Evolutionary conservation across 2,329 filamentous ascomycete genomes (phyloP).

Genomic region (Fusarium nisikadoi): DNA sequence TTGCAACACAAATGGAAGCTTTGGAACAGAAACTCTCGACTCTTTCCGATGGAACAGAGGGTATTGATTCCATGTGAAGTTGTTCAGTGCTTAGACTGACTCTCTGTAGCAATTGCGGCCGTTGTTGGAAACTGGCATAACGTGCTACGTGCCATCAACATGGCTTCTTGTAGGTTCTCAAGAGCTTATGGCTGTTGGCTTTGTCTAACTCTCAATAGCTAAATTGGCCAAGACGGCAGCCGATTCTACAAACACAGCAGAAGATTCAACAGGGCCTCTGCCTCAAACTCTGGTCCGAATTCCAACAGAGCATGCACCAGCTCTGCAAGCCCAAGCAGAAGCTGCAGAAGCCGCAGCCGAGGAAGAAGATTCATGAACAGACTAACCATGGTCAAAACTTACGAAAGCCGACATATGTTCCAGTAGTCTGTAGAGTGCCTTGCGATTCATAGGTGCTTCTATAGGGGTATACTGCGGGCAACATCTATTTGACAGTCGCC

Average conservation of each 20-base stretch:
- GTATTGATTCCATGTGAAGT: conserved; percentile 52
- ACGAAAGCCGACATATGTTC: not conserved
- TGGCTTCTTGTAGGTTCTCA: conserved; percentile 77
- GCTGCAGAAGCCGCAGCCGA: conserved; percentile 57
- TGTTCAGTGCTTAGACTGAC: conserved; percentile 29
- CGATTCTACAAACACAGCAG: conserved; percentile 50
- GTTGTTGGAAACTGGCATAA: conserved; percentile 91
- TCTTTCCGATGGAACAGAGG: conserved; percentile 83
- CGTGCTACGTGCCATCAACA: conserved; percentile 83
- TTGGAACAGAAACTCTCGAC: conserved; percentile 82
- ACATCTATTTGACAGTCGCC: not conserved
- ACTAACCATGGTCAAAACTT: not conserved
- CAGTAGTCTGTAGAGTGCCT: not conserved
- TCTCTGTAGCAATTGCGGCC: conserved; percentile 76
- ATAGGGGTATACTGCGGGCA: not conserved
- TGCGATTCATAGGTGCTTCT: not conserved
- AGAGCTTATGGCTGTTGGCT: not conserved
- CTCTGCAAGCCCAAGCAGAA: conserved; percentile 70
- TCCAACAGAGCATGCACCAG: conserved; percentile 79
- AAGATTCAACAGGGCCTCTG: conserved; percentile 62
- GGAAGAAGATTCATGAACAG: conserved; percentile 48
- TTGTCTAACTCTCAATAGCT: conserved; percentile 56
- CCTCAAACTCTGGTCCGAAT: conserved; percentile 88
- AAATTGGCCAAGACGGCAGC: conserved; percentile 73
- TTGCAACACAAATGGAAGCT: conserved; percentile 84